Percentiles rank a stretch among this genome's conserved stretches.
Evolutionary conservation across 164 flowering plant species (phyloP).

Genomic region (Berberis vulgaris): DNA sequence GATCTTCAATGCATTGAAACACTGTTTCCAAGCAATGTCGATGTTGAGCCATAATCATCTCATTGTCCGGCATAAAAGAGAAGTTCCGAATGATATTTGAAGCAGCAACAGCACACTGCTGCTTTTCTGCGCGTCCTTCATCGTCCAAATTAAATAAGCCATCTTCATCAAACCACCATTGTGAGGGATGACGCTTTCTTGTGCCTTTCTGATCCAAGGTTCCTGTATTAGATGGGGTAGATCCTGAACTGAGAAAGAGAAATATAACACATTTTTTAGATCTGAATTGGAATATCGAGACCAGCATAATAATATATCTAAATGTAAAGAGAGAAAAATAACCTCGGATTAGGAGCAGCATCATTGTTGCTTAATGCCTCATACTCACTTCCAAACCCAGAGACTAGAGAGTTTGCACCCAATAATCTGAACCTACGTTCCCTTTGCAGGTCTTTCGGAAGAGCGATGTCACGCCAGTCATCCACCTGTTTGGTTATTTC

Average conservation of each 20-base stretch:
- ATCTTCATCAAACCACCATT: constrained; percentile 91
- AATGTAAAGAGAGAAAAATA: constrained; percentile 20
- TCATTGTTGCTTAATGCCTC: constrained; percentile 43
- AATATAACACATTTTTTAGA: constrained; percentile 3
- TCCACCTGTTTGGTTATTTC: constrained; percentile 48
- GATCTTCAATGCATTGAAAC: constrained; percentile 79
- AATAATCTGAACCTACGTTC: constrained; percentile 50
- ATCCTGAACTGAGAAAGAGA: constrained; percentile 30
- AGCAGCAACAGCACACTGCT: constrained; percentile 93
- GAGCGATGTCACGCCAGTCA: constrained; percentile 96
- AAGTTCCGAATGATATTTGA: constrained; percentile 93
- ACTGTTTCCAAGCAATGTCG: constrained; percentile 82
- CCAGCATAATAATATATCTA: constrained; percentile 1
- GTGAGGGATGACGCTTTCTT: constrained; percentile 34
- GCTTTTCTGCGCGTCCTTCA: constrained; percentile 85
- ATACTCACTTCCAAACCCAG: constrained; percentile 84
- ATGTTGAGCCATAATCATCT: constrained; percentile 70
- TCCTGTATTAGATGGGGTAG: constrained; percentile 38
- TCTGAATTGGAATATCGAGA: no score
- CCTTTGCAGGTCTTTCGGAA: constrained; percentile 59
- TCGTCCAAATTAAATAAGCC: constrained; percentile 90
- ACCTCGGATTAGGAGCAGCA: constrained; percentile 33
- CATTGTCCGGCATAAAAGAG: constrained; percentile 95
- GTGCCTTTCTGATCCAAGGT: constrained; percentile 24
- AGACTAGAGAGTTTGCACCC: constrained; percentile 61